phyloP scores from a whole-genome alignment of 2,329 filamentous ascomycete species.

The Botrytis cinerea region DNA sequence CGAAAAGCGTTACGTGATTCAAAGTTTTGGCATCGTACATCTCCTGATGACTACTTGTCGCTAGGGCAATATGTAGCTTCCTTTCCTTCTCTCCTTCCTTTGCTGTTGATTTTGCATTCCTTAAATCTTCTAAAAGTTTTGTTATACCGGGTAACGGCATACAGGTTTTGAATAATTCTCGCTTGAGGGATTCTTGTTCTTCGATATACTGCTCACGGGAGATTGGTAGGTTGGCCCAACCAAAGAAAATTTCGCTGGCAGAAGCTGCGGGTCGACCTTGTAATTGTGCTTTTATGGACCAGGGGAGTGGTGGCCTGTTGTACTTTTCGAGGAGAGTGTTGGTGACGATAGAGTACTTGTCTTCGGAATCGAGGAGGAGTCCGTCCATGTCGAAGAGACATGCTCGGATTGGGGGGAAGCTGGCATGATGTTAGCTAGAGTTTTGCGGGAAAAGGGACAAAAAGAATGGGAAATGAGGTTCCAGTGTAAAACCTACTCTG shows the following conservation, averaged over 20 bases:
- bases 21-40: constrained; percentile 43
- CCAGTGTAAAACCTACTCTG: constrained; percentile 28
- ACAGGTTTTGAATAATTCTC: constrained; percentile 70
- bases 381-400: constrained; percentile 99
- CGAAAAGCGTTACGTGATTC: constrained; percentile 57
- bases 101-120: constrained; percentile 30
- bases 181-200: constrained; percentile 65
- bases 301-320: constrained; percentile 74
- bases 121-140: constrained; percentile 63
- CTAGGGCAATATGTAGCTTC: constrained; percentile 73
- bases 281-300: constrained; percentile 90
- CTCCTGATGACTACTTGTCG: constrained; percentile 63
- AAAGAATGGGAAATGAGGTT: background rate
- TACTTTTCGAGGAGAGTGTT: constrained; percentile 81
- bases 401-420: constrained; percentile 78
- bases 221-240: constrained; percentile 87
- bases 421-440: constrained; percentile 17
- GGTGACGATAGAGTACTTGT: constrained; percentile 82
- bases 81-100: constrained; percentile 43
- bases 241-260: constrained; percentile 64
- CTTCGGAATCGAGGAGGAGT: constrained; percentile 90
- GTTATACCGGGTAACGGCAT: constrained; percentile 77
- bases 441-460: background rate
- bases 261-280: constrained; percentile 39
- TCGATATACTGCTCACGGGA: constrained; percentile 64